Base-by-base conservation (phyloP, 73 alveolate genomes). In the Loxodes magnus region DNA sequence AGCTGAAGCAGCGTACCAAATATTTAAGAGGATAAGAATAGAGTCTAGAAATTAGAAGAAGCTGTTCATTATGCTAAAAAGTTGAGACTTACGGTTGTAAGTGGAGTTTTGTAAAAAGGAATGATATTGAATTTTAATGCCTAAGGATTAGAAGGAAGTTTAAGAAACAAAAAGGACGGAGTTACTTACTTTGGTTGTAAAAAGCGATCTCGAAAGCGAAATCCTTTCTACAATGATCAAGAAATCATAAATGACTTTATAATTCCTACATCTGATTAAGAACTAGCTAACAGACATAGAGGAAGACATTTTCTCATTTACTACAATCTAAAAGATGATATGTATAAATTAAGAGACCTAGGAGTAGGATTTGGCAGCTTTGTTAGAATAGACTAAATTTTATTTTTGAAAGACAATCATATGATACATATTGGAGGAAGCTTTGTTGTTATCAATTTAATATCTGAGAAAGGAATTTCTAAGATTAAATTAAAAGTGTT, bases 341-440 rank as follows among this genome's bases (percentile, higher is more conserved):
- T 37, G 22, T 77, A 73, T 73, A 35, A 36, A 20, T 64, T 77
- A 1, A 52, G 37, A 25, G 92, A 77, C 57, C 56, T 73, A 30
- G 82, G 86, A 3, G 22, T 46, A 15, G 92, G 92, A 34, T 76
- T 33, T 55, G 92, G 92, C 1, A 73, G 74, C 5, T 77, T 77
- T 61, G 82, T 64, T 21, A 71, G 54, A 48, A 16, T 72, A 64
- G 31, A 27, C 12, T 43, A 54, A 28, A 68, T 75, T 36, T 48
- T 67, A 43, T 68, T 51, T 52, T 17, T 82, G 35, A 82, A 77
- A 56, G 91, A 82, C 59, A 82, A 82, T 51, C 64, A 54, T 55
- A 44, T 82, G 17, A 59, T 82, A 24, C 71, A 67, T 59, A 69
- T 80, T 29, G 94, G 94, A 20, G 84, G 75, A 36, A 55, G 79